Percentiles rank a stretch among this genome's conserved stretches.
Evolutionary conservation across 2,329 filamentous ascomycete species (phyloP).

Genomic region (Xylaria sp.): DNA sequence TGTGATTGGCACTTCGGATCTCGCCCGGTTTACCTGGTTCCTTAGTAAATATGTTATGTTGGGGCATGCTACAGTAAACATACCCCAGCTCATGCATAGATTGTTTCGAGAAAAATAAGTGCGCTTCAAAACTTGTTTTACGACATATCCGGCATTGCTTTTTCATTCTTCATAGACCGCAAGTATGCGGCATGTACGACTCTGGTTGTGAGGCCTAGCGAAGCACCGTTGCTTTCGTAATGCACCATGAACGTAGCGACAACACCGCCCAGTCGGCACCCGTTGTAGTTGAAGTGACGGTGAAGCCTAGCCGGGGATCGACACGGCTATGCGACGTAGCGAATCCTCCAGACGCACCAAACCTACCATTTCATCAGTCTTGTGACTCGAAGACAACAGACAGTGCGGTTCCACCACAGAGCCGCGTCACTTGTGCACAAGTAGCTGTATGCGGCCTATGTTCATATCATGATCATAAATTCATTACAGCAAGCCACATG

Average conservation of each 20-base stretch:
- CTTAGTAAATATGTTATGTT: neutral
- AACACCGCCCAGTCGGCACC: neutral
- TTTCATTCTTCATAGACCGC: neutral
- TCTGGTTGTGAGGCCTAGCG: neutral
- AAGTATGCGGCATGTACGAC: neutral
- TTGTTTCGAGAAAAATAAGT: too few relatives aligned
- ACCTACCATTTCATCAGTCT: neutral
- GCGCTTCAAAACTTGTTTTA: neutral
- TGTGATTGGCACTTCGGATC: neutral
- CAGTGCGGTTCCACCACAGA: constrained; percentile 2
- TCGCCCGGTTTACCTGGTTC: neutral
- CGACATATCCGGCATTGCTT: neutral
- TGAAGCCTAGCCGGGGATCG: constrained; percentile 1
- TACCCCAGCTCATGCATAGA: neutral
- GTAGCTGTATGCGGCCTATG: too few relatives aligned
- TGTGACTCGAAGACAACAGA: neutral
- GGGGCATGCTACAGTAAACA: neutral
- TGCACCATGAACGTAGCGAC: neutral
- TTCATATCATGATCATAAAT: too few relatives aligned
- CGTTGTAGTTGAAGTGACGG: neutral
- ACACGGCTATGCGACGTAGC: neutral
- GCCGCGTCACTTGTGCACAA: too few relatives aligned
- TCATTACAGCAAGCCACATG: neutral
- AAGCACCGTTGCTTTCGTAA: neutral
- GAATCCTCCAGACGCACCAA: neutral